phyloP scores from a whole-genome alignment of 768 basidiomycete genomes.

The Pleurotus cornucopiae region DNA sequence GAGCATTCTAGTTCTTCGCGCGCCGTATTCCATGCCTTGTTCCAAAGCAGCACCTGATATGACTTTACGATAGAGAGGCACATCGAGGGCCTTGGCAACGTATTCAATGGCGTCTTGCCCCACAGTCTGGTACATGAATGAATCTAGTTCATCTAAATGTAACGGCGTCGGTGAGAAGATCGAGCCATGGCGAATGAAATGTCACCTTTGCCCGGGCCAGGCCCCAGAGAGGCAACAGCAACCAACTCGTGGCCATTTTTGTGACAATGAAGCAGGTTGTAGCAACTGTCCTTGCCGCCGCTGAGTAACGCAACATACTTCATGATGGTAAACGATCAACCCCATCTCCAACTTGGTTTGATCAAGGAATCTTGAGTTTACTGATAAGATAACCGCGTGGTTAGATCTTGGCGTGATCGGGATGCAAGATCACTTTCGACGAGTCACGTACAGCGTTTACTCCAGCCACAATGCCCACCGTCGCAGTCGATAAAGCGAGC shows the following conservation, averaged over 20 bases:
- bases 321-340: conserved; percentile 39
- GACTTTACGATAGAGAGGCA: conserved; percentile 79
- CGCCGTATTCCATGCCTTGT: conserved; percentile 83
- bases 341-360: neutral
- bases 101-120: conserved; percentile 90
- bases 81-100: conserved; percentile 78
- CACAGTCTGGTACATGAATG: conserved; percentile 98
- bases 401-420: conserved; percentile 29
- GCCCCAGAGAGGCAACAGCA: conserved; percentile 85
- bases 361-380: conserved; percentile 16
- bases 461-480: conserved; percentile 72
- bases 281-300: conserved; percentile 97
- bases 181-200: conserved; percentile 13
- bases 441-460: conserved; percentile 1
- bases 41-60: conserved; percentile 82
- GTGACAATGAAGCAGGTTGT: conserved; percentile 86
- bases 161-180: conserved; percentile 18
- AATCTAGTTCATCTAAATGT: conserved; percentile 91
- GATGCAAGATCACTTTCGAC: neutral
- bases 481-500: conserved; percentile 93
- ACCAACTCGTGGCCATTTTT: conserved; percentile 84
- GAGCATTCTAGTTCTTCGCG: conserved; percentile 39
- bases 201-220: conserved; percentile 79
- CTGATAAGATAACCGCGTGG: conserved; percentile 9
- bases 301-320: conserved; percentile 93